Base-by-base conservation (phyloP, 2,329 filamentous ascomycete species). In the Sarocladium brachiariae region DNA sequence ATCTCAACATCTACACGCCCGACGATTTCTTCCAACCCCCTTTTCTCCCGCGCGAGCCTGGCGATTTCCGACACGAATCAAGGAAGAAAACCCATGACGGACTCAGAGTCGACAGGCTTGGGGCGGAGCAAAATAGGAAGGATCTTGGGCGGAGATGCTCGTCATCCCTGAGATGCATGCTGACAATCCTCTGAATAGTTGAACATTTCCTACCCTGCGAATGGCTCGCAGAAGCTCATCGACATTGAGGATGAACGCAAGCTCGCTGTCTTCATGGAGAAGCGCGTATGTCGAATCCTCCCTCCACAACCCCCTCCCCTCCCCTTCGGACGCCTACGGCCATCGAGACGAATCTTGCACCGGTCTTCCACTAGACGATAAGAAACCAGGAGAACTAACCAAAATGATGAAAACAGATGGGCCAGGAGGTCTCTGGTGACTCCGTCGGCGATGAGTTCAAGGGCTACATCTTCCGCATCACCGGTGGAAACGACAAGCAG, bases 401-500 rank as follows among this genome's bases (percentile, higher is more conserved):
- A 23, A 33, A 16, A 25, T 58, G 59, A 70, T 72, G 61, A 73
- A 63, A 61, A 58, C 68, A 85, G 78, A 93, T 93, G 89, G 89
- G 89, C 70, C 83, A 86, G 68, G 89, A 96, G 80, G 88, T 99
- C 65, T 77, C 87, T 65, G 93, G 87, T 69, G 95, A 99, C 80
- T 87, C 85, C 71, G 83, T 99, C 69, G 93, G 93, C 70, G 91
- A 97, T 71, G 93, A 99, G 80, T 99, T 95, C 88, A 96, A 96
- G 84, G 93, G 93, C 76, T 99, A 99, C 83, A 86, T 99, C 80
- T 90, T 99, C 86, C 87, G 84, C 73, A 97, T 99, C 81, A 99
- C 93, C 68, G 95, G 93, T 70, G 93, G 95, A 72, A 99, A 99
- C 87, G 93, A 99, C 88, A 99, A 99, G 89, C 95, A 99, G 83